phyloP scores from a whole-genome alignment of 1,139 yeast species.

The Torulaspora pretoriensis region DNA sequence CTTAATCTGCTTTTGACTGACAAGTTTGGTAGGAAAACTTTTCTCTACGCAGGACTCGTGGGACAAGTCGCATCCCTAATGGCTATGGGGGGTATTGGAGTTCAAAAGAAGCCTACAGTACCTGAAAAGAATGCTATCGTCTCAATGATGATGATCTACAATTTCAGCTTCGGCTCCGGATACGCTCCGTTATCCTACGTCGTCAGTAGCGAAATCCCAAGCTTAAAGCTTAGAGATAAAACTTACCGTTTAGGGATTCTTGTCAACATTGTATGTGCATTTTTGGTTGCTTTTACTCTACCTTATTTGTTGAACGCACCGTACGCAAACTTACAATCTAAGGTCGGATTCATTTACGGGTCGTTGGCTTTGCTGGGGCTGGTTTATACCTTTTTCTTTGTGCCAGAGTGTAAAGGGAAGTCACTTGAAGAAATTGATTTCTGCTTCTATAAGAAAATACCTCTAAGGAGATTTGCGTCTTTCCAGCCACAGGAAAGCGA shows the following conservation, averaged over 20 bases:
- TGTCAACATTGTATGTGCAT: slow-evolving; percentile 7
- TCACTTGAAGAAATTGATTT: slow-evolving; percentile 63
- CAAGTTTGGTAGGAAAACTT: slow-evolving; percentile 4
- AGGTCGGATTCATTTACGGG: slow-evolving; percentile 8
- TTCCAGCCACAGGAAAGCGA: slow-evolving; percentile 2
- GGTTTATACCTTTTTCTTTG: slow-evolving; percentile 44
- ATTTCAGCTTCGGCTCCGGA: not conserved
- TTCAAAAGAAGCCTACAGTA: not conserved
- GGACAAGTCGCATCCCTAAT: slow-evolving; percentile 2
- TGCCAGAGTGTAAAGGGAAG: slow-evolving; percentile 67
- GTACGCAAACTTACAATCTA: slow-evolving; percentile 8
- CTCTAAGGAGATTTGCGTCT: slow-evolving; percentile 1
- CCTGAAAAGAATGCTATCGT: slow-evolving; percentile 4
- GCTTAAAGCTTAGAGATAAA: slow-evolving; percentile 5
- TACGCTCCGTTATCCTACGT: slow-evolving; percentile 8
- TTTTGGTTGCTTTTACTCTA: slow-evolving; percentile 6
- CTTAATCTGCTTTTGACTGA: slow-evolving; percentile 2
- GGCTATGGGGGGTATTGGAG: slow-evolving; percentile 9
- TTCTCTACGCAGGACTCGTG: slow-evolving; percentile 3
- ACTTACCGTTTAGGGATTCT: slow-evolving; percentile 9
- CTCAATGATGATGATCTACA: slow-evolving; percentile 6
- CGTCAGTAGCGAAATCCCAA: slow-evolving; percentile 8
- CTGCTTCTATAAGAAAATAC: slow-evolving; percentile 3
- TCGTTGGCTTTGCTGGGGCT: slow-evolving; percentile 6
- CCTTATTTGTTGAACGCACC: slow-evolving; percentile 6